Evolutionary conservation across 495 filamentous ascomycete genomes (phyloP).

Genomic region (Aspergillus haitiensis): DNA sequence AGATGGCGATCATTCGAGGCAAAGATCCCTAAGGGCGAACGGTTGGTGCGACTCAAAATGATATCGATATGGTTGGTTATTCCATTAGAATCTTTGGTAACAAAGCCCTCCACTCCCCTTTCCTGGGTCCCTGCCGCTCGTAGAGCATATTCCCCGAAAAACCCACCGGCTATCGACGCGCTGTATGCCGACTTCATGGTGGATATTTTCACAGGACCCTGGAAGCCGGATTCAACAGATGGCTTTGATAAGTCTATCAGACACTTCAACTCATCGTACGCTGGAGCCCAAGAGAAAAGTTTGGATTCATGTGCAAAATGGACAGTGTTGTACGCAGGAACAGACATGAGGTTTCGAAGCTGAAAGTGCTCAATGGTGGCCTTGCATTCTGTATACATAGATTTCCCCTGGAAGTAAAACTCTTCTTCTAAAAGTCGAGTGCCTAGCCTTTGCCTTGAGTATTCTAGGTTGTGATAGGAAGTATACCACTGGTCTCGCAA

Average conservation of each 20-base stretch:
- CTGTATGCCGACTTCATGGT: conserved; percentile 67
- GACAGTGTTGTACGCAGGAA: conserved; percentile 68
- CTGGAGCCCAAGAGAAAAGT: conserved; percentile 50
- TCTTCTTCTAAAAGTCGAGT: conserved; percentile 33
- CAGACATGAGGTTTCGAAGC: conserved; percentile 78
- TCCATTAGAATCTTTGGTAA: conserved; percentile 66
- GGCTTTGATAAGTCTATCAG: conserved; percentile 65
- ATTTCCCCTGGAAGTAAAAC: conserved; percentile 65
- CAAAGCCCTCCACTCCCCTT: conserved; percentile 57
- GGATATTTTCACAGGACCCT: conserved; percentile 58
- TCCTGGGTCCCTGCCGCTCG: conserved; percentile 49
- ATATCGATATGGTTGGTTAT: conserved; percentile 89
- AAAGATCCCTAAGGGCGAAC: conserved; percentile 69
- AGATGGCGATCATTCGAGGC: conserved; percentile 80
- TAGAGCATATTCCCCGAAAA: conserved; percentile 77
- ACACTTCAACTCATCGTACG: conserved; percentile 40
- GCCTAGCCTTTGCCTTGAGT: conserved; percentile 29
- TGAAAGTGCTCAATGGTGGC: conserved; percentile 81
- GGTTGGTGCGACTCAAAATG: conserved; percentile 57
- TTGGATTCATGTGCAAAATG: conserved; percentile 69
- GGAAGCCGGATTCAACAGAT: conserved; percentile 38
- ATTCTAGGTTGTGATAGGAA: conserved; percentile 45
- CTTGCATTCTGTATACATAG: conserved; percentile 65
- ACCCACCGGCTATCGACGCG: conserved; percentile 76
- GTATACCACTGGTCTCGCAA: conserved; percentile 54